Evolutionary conservation across 768 basidiomycete genomes (phyloP), one percentile per base, ranked within the genome.

Genomic region (Dentipellis fragilis): DNA sequence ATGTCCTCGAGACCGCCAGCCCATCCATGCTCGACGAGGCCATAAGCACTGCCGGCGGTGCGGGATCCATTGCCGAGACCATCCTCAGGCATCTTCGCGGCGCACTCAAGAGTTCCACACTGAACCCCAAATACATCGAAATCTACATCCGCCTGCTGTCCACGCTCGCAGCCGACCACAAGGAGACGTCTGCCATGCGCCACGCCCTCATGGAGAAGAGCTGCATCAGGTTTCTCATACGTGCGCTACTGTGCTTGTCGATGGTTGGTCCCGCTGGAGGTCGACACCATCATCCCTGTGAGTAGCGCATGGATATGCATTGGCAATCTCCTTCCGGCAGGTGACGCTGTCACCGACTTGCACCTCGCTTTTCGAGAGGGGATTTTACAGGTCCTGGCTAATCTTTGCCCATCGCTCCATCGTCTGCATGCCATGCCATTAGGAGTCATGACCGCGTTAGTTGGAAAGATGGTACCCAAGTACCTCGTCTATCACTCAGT

Each of bases 401-500:
- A 66, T 34, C 63, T 62, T 39, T 64, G 65, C 52, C 67, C 67
- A 8, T 57, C 63, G 39, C 68, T 69, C 55, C 35, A 52, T 12
- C 62, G 56, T 37, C 42, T 71, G 14, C 62, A 65, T 40, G 58
- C 57, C 16, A 66, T 70, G 17, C 71, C 72, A 48, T 57, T 56
- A 12, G 60, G 62, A 3, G 68, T 71, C 67, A 60, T 72, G 37
- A 49, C 61, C 10, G 55, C 53, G 1, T 57, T 71, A 21, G 40
- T 74, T 10, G 58, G 56, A 11, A 53, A 65, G 34, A 66, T 68
- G 37, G 57, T 73, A 3, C 67, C 69, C 2, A 64, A 60, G 38
- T 73, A 73, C 54, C 64, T 72, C 19, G 69, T 72, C 3, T 74
- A 73, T 57, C 66, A 69, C 5, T 71, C 69, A 17, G 71, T 73